Percentiles rank a stretch among this genome's conserved stretches.
Evolutionary conservation across 2,329 filamentous ascomycete genomes (phyloP).

Genomic region (Calycina marina): DNA sequence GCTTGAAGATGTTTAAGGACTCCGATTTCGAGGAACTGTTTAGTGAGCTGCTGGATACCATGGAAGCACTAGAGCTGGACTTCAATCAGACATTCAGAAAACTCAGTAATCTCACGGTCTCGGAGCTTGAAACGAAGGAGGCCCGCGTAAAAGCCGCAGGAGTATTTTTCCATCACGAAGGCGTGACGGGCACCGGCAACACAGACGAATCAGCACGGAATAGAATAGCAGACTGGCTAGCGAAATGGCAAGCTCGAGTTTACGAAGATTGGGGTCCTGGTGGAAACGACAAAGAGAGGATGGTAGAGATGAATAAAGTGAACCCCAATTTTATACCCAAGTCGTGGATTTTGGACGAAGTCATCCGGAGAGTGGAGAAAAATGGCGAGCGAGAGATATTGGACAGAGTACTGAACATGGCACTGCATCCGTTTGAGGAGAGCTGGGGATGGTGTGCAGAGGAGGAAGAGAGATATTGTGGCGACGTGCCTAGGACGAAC

Average conservation of each 20-base stretch:
- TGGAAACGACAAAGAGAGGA: slow-evolving; percentile 44
- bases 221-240: slow-evolving; percentile 65
- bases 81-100: slow-evolving; percentile 90
- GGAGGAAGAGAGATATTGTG: slow-evolving; percentile 72
- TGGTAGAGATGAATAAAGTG: slow-evolving; percentile 62
- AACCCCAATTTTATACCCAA: slow-evolving; percentile 91
- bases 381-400: slow-evolving; percentile 69
- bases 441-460: slow-evolving; percentile 53
- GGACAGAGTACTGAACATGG: slow-evolving; percentile 66
- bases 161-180: slow-evolving; percentile 70
- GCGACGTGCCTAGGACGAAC: slow-evolving; percentile 66
- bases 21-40: slow-evolving; percentile 70
- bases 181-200: slow-evolving; percentile 38
- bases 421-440: slow-evolving; percentile 72
- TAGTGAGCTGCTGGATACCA: slow-evolving; percentile 64
- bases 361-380: slow-evolving; percentile 81
- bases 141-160: slow-evolving; percentile 48
- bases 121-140: slow-evolving; percentile 49
- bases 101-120: slow-evolving; percentile 48
- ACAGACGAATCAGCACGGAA: slow-evolving; percentile 50
- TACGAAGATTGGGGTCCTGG: slow-evolving; percentile 60
- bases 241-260: slow-evolving; percentile 57
- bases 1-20: slow-evolving; percentile 53
- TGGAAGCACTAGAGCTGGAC: slow-evolving; percentile 74
- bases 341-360: slow-evolving; percentile 83